Evolutionary conservation across 108 stramenopile species (phyloP).

Genomic region (Skeletonema marinoi): DNA sequence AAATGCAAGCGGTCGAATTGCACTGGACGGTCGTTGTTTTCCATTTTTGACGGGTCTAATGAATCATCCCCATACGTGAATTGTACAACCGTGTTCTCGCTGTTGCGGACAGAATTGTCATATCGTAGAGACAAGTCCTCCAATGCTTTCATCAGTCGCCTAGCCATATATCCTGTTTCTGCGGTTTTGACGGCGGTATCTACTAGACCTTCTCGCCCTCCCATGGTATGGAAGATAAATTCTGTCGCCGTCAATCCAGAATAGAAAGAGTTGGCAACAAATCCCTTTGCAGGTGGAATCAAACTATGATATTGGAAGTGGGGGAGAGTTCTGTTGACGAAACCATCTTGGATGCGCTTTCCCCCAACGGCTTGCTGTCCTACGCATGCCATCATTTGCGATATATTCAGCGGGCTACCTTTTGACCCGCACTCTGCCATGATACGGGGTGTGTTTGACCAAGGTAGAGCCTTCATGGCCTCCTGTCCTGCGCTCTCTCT

Average conservation of each 20-base stretch:
- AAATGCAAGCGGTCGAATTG: slow-evolving; percentile 79
- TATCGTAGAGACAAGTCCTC: slow-evolving; percentile 97
- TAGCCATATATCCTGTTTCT: slow-evolving; percentile 99
- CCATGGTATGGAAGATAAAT: slow-evolving; percentile 99
- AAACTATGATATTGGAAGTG: slow-evolving; percentile 89
- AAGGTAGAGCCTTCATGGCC: slow-evolving; percentile 89
- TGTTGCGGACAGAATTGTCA: slow-evolving; percentile 95
- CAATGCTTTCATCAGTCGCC: slow-evolving; percentile 97
- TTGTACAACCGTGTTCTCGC: slow-evolving; percentile 95
- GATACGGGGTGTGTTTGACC: slow-evolving; percentile 91
- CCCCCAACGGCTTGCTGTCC: slow-evolving; percentile 99
- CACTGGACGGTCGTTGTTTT: slow-evolving; percentile 89
- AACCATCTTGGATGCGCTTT: slow-evolving; percentile 96
- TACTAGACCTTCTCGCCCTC: slow-evolving; percentile 97
- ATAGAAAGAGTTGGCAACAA: slow-evolving; percentile 97
- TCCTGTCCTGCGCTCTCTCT: slow-evolving; percentile 95
- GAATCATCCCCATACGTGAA: slow-evolving; percentile 98
- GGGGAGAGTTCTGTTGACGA: slow-evolving; percentile 94
- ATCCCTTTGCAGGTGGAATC: slow-evolving; percentile 95
- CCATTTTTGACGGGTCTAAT: slow-evolving; percentile 95
- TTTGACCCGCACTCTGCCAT: slow-evolving; percentile 99
- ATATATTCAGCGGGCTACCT: slow-evolving; percentile 97
- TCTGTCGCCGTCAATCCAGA: slow-evolving; percentile 98
- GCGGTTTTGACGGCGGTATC: slow-evolving; percentile 99
- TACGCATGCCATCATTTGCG: slow-evolving; percentile 99